phyloP scores from a whole-genome alignment of 106 monocot species.

The Apostasia ramifera region DNA sequence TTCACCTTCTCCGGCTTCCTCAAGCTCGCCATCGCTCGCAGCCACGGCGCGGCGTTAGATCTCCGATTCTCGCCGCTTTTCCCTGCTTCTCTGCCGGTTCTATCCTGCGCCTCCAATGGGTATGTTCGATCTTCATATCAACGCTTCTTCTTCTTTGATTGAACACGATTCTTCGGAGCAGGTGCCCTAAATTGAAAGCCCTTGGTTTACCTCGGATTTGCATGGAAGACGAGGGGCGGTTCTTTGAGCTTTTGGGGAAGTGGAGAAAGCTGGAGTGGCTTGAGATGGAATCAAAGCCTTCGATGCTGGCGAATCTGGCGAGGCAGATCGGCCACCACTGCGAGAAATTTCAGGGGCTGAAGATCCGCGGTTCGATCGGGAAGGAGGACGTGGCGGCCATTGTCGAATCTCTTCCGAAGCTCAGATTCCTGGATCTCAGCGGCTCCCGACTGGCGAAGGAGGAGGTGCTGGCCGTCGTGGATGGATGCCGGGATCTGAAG shows the following conservation, averaged over 20 bases:
- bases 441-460: constrained; percentile 25
- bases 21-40: constrained; percentile 16
- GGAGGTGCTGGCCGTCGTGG: constrained; percentile 20
- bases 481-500: constrained; percentile 33
- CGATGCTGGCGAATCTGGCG: constrained; percentile 17
- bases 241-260: constrained; percentile 15
- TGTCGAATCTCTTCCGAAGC: constrained; percentile 8
- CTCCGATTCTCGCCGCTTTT: constrained; percentile 21
- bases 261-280: constrained; percentile 31
- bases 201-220: constrained; percentile 17
- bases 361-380: constrained; percentile 27
- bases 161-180: neutral
- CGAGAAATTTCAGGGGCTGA: constrained; percentile 13
- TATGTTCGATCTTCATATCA: too few relatives aligned
- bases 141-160: too few relatives aligned
- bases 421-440: constrained; percentile 27
- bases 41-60: constrained; percentile 7
- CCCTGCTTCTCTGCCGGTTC: constrained; percentile 3
- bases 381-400: constrained; percentile 26
- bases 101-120: neutral
- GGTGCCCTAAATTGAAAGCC: constrained; percentile 23
- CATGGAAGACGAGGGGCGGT: constrained; percentile 17
- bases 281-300: constrained; percentile 35
- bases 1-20: constrained; percentile 31
- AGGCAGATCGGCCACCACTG: constrained; percentile 19